phyloP scores from a whole-genome alignment of 176 grass and related monocot species.

The Thalia dealbata region DNA sequence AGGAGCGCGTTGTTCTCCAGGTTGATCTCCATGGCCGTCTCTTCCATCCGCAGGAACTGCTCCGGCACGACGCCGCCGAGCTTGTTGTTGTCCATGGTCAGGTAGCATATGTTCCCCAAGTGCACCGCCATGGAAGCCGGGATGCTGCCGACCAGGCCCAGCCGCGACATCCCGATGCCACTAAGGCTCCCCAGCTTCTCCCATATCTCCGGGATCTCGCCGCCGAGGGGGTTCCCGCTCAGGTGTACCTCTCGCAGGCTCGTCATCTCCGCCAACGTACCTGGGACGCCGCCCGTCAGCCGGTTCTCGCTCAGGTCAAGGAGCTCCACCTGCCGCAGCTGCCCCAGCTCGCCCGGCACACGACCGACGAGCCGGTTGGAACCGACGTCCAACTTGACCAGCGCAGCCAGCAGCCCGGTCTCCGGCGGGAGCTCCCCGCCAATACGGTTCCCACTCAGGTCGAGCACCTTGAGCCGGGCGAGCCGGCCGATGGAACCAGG shows the following conservation, averaged over 20 bases:
- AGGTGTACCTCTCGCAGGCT: constrained; percentile 31
- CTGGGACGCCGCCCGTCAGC: constrained; percentile 31
- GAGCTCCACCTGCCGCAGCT: constrained; percentile 22
- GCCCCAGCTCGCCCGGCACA: constrained; percentile 17
- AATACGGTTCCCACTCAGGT: constrained; percentile 32
- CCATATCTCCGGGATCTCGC: constrained; percentile 34
- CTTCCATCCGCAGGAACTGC: constrained; percentile 26
- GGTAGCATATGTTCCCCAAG: constrained; percentile 20
- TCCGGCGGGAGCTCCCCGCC: constrained; percentile 19
- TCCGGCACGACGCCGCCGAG: constrained; percentile 31
- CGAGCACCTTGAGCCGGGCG: constrained; percentile 25
- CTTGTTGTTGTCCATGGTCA: constrained; percentile 34
- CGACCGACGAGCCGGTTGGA: constrained; percentile 25
- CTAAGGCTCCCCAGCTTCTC: constrained; percentile 19
- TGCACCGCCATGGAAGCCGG: constrained; percentile 26
- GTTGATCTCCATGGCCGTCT: constrained; percentile 33
- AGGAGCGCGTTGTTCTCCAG: constrained; percentile 29
- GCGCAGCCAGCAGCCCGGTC: constrained; percentile 17
- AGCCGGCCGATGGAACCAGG: constrained; percentile 14
- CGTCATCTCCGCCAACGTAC: constrained; percentile 23
- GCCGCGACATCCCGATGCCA: constrained; percentile 30
- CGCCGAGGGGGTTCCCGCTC: constrained; percentile 35
- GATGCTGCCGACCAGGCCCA: constrained; percentile 27
- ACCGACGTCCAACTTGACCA: constrained; percentile 40
- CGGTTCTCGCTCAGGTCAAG: constrained; percentile 36